Base-by-base conservation (phyloP, 495 filamentous ascomycete species). In the Bathelium albidoporum region DNA sequence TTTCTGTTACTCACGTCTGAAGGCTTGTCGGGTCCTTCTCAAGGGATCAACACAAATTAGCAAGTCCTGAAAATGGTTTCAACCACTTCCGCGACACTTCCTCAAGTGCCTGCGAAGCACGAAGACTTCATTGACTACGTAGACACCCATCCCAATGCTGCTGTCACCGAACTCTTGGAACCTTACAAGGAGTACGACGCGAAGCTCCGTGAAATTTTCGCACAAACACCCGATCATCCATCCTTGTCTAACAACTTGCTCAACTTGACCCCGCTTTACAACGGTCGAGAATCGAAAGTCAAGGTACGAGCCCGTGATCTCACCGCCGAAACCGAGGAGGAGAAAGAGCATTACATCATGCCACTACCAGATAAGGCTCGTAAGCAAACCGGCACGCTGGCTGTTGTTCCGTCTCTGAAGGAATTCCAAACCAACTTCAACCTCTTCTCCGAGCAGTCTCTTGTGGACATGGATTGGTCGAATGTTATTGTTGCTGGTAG, bases 401-500 rank as follows among this genome's bases (percentile, higher is more conserved):
- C 88, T 4, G 78, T 89, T 28, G 88, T 90, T 1, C 62, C 74
- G 31, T 77, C 76, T 0, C 69, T 91, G 34, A 79, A 82, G 58
- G 86, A 89, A 16, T 95, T 93, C 69, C 82, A 82, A 68, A 77
- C 81, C 49, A 90, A 93, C 73, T 91, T 93, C 74, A 79, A 80
- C 61, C 68, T 93, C 64, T 95, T 95, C 69, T 89, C 86, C 24
- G 90, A 95, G 72, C 79, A 75, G 16, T 76, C 79, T 4, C 68
- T 85, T 61, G 73, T 72, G 31, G 87, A 90, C 31, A 69, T 91
- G 59, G 81, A 92, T 72, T 91, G 88, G 89, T 81, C 72, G 68
- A 91, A 93, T 70, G 80, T 92, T 29, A 82, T 91, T 18, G 89
- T 82, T 14, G 87, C 89, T 16, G 90, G 89, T 2, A 89, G 85